Evolutionary conservation across 1,284 basidiomycete genomes (phyloP), one percentile per base, ranked within the genome.

Genomic region (Irpex sp.): DNA sequence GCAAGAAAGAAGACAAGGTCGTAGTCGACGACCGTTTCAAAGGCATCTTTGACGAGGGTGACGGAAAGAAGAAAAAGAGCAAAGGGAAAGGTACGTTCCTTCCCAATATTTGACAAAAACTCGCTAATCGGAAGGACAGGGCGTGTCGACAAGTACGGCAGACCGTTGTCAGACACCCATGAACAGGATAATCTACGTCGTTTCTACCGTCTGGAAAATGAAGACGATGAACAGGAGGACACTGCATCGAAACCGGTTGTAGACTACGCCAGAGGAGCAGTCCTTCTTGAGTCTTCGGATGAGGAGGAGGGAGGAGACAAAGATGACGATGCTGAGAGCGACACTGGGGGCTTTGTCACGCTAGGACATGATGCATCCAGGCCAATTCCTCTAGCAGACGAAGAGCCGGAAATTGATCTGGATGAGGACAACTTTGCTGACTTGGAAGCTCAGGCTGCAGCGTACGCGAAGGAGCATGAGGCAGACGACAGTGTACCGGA

Each of bases 21-120:
- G 84, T 90, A 63, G 84, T 98, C 47, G 96, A 99, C 73, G 90
- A 96, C 14, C 88, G 96, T n/a, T 99, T 99, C 84, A 93, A 91
- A 73, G 79, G 82, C 63, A 81, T 97, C 18, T 85, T 98, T 57
- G 77, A 84, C 19, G 74, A 80, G 61, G 72, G 71, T 66, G 77
- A 68, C 59, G 80, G 79, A 65, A 81, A 73, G 64, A 77, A 78
- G 67, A 80, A 51, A 21, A 79, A 78, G 66, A 19, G 48, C 21
- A 76, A 75, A 71, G 68, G 67, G 59, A 74, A 73, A 63, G 73
- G 80, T 83, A 63, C 65, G 75, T 69, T 49, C 12, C 39, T 35
- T 19, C 37, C n/a, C 14, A 21, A 36, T 53, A 18, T 47, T 33
- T 47, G 45, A 14, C 23, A 9, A 8, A 33, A 39, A 5, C 45